Conservation (phyloP, 1,139 yeast genomes). For the Wickerhamomyces sp. region DNA sequence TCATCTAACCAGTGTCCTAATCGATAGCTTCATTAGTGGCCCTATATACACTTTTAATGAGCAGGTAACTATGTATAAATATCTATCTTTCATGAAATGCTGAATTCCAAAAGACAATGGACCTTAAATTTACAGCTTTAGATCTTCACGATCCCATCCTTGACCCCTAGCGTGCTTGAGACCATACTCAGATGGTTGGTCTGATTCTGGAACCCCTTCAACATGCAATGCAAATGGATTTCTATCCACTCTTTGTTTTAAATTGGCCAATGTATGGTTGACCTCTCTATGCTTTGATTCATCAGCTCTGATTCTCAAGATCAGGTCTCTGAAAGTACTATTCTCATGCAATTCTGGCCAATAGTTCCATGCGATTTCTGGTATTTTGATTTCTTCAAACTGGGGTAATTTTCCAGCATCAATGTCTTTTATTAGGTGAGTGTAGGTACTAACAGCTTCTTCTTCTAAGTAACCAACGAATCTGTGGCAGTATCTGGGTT, state of each 20-base stretch:
- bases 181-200: slow-evolving; percentile 49
- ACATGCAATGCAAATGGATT: slow-evolving; percentile 61
- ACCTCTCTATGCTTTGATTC: slow-evolving; percentile 43
- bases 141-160: slow-evolving; percentile 59
- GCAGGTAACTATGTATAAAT: not conserved
- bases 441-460: slow-evolving; percentile 70
- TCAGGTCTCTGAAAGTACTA: slow-evolving; percentile 54
- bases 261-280: slow-evolving; percentile 49
- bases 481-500: slow-evolving; percentile 66
- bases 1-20: not conserved
- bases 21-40: not conserved
- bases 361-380: slow-evolving; percentile 57
- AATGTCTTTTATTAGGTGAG: slow-evolving; percentile 54
- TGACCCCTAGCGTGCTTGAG: slow-evolving; percentile 40
- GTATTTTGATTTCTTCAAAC: slow-evolving; percentile 40
- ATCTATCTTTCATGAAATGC: not conserved
- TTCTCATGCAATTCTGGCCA: slow-evolving; percentile 48
- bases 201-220: slow-evolving; percentile 18
- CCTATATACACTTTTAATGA: not conserved
- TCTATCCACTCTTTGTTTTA: slow-evolving; percentile 47
- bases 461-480: slow-evolving; percentile 79
- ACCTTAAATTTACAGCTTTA: slow-evolving; percentile 4
- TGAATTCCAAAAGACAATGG: not conserved
- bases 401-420: slow-evolving; percentile 47
- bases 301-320: slow-evolving; percentile 47